Percentiles rank a stretch among this genome's conserved stretches.
phyloP scores from a whole-genome alignment of 1,284 basidiomycete species.

The Agaricales sp. region DNA sequence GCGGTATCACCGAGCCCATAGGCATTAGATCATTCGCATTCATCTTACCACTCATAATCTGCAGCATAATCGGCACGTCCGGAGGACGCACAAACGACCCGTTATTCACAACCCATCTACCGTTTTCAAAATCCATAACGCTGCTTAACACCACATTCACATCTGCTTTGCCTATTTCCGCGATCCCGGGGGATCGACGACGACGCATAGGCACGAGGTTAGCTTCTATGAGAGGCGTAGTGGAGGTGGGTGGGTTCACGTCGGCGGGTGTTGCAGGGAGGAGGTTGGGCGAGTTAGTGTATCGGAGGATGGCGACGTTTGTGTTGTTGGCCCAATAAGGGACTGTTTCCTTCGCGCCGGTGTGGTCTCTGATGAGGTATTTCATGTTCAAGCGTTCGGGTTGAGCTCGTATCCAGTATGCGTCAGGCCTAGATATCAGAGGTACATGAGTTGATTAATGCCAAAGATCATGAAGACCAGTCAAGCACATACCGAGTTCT shows the following conservation, averaged over 20 bases:
- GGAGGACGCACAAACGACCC: constrained; percentile 14
- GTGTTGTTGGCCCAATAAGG: background rate
- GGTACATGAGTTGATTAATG: background rate
- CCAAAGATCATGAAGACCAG: background rate
- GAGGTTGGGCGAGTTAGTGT: constrained; percentile 1
- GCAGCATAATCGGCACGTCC: constrained; percentile 23
- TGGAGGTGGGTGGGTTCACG: background rate
- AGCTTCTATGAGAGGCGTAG: background rate
- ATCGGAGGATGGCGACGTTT: background rate
- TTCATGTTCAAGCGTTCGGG: constrained; percentile 10
- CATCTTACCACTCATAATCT: constrained; percentile 25
- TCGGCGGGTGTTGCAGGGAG: background rate
- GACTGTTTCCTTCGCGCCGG: background rate
- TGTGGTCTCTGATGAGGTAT: background rate
- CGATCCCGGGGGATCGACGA: constrained; percentile 16
- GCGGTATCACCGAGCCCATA: constrained; percentile 19
- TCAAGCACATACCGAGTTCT: constrained; percentile 23
- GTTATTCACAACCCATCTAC: constrained; percentile 16
- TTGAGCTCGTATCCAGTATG: constrained; percentile 23
- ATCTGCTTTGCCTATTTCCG: constrained; percentile 22
- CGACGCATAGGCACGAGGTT: constrained; percentile 10
- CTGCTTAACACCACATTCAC: constrained; percentile 15
- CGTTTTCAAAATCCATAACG: constrained; percentile 2
- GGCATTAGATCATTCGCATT: constrained; percentile 21
- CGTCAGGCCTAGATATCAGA: background rate